phyloP scores from a whole-genome alignment of 768 basidiomycete genomes.

The Podaxis sp. region DNA sequence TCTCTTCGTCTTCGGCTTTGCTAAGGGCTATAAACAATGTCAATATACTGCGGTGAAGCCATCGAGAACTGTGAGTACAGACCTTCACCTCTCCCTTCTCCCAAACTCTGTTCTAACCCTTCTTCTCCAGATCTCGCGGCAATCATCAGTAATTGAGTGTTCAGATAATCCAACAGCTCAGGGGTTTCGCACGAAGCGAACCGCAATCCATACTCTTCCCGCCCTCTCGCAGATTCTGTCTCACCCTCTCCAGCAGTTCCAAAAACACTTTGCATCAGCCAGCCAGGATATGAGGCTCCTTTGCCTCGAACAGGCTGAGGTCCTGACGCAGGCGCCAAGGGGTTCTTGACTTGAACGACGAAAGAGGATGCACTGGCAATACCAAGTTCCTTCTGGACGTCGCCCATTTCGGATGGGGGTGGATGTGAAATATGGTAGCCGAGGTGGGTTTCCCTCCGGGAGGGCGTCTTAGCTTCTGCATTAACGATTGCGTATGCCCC shows the following conservation, averaged over 20 bases:
- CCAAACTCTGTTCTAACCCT: slow-evolving; percentile 48
- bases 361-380: slow-evolving; percentile 55
- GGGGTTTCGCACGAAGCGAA: slow-evolving; percentile 52
- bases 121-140: slow-evolving; percentile 48
- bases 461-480: slow-evolving; percentile 41
- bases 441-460: slow-evolving; percentile 49
- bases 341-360: slow-evolving; percentile 63
- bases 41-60: not conserved
- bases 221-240: slow-evolving; percentile 29
- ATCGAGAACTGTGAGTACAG: slow-evolving; percentile 14
- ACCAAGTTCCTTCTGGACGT: slow-evolving; percentile 56
- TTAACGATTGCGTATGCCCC: slow-evolving; percentile 64
- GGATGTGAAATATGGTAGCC: slow-evolving; percentile 62
- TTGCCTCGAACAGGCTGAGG: slow-evolving; percentile 31
- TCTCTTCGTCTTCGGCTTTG: slow-evolving; percentile 38
- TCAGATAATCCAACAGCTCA: slow-evolving; percentile 54
- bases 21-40: slow-evolving; percentile 33
- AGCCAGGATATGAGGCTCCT: slow-evolving; percentile 44
- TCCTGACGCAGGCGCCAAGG: slow-evolving; percentile 42
- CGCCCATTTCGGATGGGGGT: slow-evolving; percentile 40
- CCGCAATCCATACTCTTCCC: slow-evolving; percentile 46
- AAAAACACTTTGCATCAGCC: slow-evolving; percentile 49
- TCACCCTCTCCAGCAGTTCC: slow-evolving; percentile 27
- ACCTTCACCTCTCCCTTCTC: slow-evolving; percentile 54
- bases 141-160: slow-evolving; percentile 55